Evolutionary conservation across 306 rosid species (phyloP), one percentile per base, ranked within the genome.

Genomic region (Citrullus amarus): DNA sequence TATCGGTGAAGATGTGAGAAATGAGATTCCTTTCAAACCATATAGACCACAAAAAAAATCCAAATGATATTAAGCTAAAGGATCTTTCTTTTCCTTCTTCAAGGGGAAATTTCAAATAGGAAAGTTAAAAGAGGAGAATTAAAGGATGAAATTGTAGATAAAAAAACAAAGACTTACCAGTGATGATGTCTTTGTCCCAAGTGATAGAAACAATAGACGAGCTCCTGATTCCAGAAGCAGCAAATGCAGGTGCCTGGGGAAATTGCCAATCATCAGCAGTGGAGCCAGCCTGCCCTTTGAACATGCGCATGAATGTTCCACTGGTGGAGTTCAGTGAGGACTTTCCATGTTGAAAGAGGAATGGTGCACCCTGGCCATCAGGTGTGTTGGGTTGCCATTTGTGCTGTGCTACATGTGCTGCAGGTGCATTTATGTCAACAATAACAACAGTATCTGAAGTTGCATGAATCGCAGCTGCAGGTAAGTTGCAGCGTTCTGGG

Each of bases 371-470:
- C 81, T 92, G 92, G 77, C 99, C 99, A 81, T 95, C 96, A 68
- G 99, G 98, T 50, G 99, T 92, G 85, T 95, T 92, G 57, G 99
- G 96, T 84, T 95, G 99, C 97, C 99, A 95, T 85, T 86, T 92
- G 87, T 95, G 98, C 82, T 85, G 96, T 55, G 97, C 99, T 76
- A 95, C 86, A 85, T 82, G 89, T 78, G 97, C 96, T 53, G 99
- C 93, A 73, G 99, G 99, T 50, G 96, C 97, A 83, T 91, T 88
- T 79, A 82, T 76, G 84, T 83, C 97, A 81, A 91, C 98, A 79
- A 92, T 86, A 67, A 91, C 91, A 57, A 95, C 88, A 82, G 85
- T 83, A 81, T 95, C 96, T 80, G 97, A 80, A 63, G 97, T 91
- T 48, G 97, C 97, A 30, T 83, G 96, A 88, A 95, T 89, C 38